These are phyloP conservation scores for Parascedosporium putredinis DNA, from an alignment of 2,329 filamentous ascomycete species.

Conservation along the genomic window DNA sequence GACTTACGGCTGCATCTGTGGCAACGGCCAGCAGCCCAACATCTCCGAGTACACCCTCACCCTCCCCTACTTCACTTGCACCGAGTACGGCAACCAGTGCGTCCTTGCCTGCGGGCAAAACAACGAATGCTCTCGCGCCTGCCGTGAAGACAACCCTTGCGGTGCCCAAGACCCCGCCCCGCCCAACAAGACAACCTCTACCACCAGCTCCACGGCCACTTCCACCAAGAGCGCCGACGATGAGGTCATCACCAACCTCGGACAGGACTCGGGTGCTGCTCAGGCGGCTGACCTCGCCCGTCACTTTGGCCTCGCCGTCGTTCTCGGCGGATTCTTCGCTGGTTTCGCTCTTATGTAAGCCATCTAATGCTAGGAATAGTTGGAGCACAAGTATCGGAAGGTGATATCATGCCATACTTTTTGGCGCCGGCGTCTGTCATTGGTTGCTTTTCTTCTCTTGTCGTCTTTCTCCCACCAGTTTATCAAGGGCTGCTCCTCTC, in stretches of 20 bases:
- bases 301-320: conserved; percentile 24
- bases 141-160: conserved; percentile 59
- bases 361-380: neutral
- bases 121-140: conserved; percentile 47
- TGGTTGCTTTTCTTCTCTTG: conserved; percentile 1
- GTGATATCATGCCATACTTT: conserved; percentile 2
- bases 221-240: conserved; percentile 14
- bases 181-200: conserved; percentile 39
- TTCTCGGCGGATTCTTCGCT: conserved; percentile 27
- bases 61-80: conserved; percentile 68
- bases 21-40: conserved; percentile 56
- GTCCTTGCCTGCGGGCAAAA: conserved; percentile 46
- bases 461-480: neutral
- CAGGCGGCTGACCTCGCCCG: conserved; percentile 18
- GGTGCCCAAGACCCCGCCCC: conserved; percentile 56
- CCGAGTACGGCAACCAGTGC: conserved; percentile 60
- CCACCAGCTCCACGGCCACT: conserved; percentile 22
- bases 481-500: too few species aligned
- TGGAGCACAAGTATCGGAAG: neutral
- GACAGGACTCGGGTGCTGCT: conserved; percentile 17
- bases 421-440: neutral
- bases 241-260: conserved; percentile 11
- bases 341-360: conserved; percentile 30
- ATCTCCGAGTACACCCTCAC: conserved; percentile 68
- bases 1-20: conserved; percentile 63